These are phyloP conservation scores for Mytilinidion resinicola DNA, from an alignment of 495 filamentous ascomycete species.

Conservation along the genomic window DNA sequence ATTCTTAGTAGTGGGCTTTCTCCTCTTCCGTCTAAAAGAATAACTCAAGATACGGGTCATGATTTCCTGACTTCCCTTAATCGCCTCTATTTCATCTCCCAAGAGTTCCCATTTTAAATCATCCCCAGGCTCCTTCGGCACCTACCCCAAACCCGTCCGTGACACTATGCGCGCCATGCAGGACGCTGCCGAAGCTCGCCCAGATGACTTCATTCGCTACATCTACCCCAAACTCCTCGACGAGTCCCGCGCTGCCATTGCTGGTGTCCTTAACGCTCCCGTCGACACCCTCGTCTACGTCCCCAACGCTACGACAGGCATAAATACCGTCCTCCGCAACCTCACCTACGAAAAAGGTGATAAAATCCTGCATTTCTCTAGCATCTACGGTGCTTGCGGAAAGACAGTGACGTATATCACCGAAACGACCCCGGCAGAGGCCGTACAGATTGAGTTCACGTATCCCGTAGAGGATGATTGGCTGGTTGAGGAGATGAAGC, in stretches of 20 bases:
- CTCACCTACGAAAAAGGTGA: constrained; percentile 45
- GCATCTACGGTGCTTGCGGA: constrained; percentile 70
- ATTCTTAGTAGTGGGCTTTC: background rate
- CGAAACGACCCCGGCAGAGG: constrained; percentile 48
- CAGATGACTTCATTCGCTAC: constrained; percentile 69
- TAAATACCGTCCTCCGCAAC: constrained; percentile 74
- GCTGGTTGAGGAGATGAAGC: constrained; percentile 48
- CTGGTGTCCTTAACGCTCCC: constrained; percentile 56
- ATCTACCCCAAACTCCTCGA: constrained; percentile 54
- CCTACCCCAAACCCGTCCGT: constrained; percentile 58
- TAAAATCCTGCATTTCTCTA: constrained; percentile 53
- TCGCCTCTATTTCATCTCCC: background rate
- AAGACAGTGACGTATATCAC: constrained; percentile 62
- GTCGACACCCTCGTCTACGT: constrained; percentile 65
- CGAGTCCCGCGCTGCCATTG: constrained; percentile 56
- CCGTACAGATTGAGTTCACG: constrained; percentile 39
- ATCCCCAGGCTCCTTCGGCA: constrained; percentile 67
- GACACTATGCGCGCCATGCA: constrained; percentile 53
- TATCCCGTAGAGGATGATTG: constrained; percentile 58
- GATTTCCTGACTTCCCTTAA: background rate
- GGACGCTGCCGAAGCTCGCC: constrained; percentile 52
- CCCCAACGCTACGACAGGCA: constrained; percentile 71
- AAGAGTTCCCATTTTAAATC: constrained; percentile 12
- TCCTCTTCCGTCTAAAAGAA: background rate
- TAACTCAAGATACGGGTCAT: background rate